These are phyloP conservation scores for Yarrowia deformans DNA, from an alignment of 805 yeast genomes.

Conservation along the genomic window DNA sequence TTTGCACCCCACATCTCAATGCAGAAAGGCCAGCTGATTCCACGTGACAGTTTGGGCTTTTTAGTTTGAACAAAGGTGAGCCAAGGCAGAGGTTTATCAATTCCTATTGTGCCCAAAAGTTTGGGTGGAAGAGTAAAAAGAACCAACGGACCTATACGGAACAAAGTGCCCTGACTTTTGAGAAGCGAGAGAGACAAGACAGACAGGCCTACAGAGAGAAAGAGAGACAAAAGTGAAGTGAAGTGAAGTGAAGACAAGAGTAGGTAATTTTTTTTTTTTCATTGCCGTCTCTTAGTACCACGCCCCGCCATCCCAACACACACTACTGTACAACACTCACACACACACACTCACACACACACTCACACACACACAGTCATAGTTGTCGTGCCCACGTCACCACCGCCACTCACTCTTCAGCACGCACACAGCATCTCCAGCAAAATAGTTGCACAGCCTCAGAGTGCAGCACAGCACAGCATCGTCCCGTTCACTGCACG, in stretches of 20 bases:
- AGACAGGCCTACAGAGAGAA: too few species aligned
- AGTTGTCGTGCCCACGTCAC: background rate
- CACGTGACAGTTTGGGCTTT: slow-evolving; percentile 37
- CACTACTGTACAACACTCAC: too few species aligned
- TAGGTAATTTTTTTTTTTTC: too few species aligned
- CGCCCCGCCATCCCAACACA: too few species aligned
- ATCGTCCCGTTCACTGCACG: background rate
- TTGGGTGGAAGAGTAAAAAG: slow-evolving; percentile 5
- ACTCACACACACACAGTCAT: background rate
- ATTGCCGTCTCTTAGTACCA: too few species aligned
- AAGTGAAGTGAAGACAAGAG: too few species aligned
- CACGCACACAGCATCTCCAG: background rate
- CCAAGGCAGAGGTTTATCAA: slow-evolving; percentile 37
- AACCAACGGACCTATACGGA: background rate
- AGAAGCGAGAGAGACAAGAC: too few species aligned
- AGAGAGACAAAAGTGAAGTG: background rate
- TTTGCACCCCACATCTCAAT: slow-evolving; percentile 16
- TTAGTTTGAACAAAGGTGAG: slow-evolving; percentile 27
- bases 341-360: too few species aligned
- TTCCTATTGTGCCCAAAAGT: slow-evolving; percentile 33
- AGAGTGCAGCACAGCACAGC: background rate
- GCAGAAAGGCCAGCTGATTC: slow-evolving; percentile 35
- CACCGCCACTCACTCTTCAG: background rate
- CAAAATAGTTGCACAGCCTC: slow-evolving; percentile 13
- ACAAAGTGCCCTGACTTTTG: background rate